Percentiles rank a stretch among this genome's conserved stretches.
Conservation (phyloP, 2,329 filamentous ascomycete species). For the Scleromitrula shiraiana region DNA sequence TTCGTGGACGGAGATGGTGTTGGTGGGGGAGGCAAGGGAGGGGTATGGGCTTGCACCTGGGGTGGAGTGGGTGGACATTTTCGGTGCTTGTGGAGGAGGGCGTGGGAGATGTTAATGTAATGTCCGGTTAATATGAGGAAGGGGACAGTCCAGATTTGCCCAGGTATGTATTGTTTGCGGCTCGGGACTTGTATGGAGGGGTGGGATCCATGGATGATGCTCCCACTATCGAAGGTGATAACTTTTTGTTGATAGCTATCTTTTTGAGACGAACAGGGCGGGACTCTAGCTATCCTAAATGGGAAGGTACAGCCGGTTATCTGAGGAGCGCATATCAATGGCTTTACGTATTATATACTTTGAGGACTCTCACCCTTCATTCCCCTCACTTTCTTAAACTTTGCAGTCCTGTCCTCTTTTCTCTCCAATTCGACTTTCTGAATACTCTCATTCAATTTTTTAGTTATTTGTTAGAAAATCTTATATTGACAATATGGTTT, state of each 20-base stretch:
- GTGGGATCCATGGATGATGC: no score
- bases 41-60: no score
- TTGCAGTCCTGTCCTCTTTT: background rate
- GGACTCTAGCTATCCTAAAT: background rate
- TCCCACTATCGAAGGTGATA: no score
- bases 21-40: no score
- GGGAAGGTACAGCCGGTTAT: constrained; percentile 23
- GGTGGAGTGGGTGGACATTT: constrained; percentile 1
- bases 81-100: background rate
- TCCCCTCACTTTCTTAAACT: constrained; percentile 2
- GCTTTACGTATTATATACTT: no score
- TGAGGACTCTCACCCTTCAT: background rate
- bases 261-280: no score
- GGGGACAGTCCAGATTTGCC: no score
- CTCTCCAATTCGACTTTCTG: background rate
- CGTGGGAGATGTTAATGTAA: background rate
- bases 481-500: constrained; percentile 26
- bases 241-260: background rate
- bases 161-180: no score
- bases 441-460: background rate
- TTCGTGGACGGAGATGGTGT: background rate
- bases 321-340: constrained; percentile 7
- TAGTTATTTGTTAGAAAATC: background rate
- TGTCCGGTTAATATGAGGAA: background rate
- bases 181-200: no score